phyloP scores from a whole-genome alignment of 768 basidiomycete genomes.

The Boletus rubropictus region DNA sequence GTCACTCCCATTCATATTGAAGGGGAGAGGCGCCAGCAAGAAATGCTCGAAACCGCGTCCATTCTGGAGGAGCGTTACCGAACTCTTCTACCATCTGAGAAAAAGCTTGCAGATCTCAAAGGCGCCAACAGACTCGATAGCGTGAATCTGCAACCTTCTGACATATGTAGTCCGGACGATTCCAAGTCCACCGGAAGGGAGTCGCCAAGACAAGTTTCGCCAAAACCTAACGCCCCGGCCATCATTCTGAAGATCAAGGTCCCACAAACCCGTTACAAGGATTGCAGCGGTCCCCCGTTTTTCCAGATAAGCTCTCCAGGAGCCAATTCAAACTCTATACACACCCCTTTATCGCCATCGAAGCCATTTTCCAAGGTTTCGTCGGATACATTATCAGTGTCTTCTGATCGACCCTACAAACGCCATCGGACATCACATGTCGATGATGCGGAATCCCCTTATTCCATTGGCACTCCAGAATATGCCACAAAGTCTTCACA shows the following conservation, averaged over 20 bases:
- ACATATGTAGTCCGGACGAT: constrained; percentile 16
- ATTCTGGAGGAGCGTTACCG: constrained; percentile 68
- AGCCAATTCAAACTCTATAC: constrained; percentile 9
- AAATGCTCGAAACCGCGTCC: constrained; percentile 68
- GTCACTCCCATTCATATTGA: constrained; percentile 42
- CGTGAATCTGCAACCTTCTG: constrained; percentile 12
- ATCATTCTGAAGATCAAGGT: constrained; percentile 34
- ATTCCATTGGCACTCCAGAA: constrained; percentile 22
- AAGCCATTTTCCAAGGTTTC: constrained; percentile 30
- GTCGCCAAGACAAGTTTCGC: constrained; percentile 6
- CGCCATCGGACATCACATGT: constrained; percentile 20
- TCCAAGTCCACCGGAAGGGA: constrained; percentile 6
- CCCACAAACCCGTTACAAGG: constrained; percentile 24
- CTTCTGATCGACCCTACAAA: constrained; percentile 28
- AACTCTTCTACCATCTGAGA: constrained; percentile 65
- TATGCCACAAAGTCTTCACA: constrained; percentile 10
- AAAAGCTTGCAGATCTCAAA: constrained; percentile 35
- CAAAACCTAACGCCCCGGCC: constrained; percentile 18
- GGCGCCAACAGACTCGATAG: constrained; percentile 18
- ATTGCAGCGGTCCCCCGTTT: constrained; percentile 3
- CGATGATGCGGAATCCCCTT: constrained; percentile 21
- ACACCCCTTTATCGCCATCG: constrained; percentile 14
- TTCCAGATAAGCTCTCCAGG: constrained; percentile 15
- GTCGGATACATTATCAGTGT: constrained; percentile 24
- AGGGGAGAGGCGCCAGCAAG: constrained; percentile 67